These are phyloP conservation scores for Syzygium aromaticum DNA, from an alignment of 345 rosid species.

Conservation along the genomic window DNA sequence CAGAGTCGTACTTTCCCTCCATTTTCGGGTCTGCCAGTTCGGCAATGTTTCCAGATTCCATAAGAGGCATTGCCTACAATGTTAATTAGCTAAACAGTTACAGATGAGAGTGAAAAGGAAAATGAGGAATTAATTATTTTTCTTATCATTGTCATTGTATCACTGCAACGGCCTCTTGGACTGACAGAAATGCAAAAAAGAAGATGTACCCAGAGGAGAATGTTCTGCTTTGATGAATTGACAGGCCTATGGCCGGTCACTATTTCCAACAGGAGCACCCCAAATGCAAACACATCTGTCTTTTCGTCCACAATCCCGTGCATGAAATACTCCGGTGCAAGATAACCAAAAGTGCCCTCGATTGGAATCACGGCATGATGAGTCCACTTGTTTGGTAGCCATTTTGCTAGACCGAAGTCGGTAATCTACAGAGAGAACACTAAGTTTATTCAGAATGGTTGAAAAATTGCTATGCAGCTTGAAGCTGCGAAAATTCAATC, in stretches of 20 bases:
- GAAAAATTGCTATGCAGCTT: not conserved
- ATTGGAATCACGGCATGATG: constrained; percentile 85
- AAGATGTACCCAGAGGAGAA: constrained; percentile 66
- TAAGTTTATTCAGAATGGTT: not conserved
- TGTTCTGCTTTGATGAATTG: constrained; percentile 63
- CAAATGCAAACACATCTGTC: constrained; percentile 85
- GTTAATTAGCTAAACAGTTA: not conserved
- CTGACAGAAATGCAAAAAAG: too few species aligned
- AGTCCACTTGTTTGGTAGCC: constrained; percentile 93
- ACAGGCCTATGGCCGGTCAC: constrained; percentile 73
- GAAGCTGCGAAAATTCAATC: not conserved
- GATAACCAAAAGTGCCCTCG: constrained; percentile 96
- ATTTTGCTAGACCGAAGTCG: constrained; percentile 96
- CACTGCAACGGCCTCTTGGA: not conserved
- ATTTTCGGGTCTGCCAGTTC: constrained; percentile 61
- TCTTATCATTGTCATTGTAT: not conserved
- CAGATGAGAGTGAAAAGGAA: not conserved
- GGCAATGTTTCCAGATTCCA: constrained; percentile 58
- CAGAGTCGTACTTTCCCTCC: constrained; percentile 44
- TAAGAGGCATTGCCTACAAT: constrained; percentile 67
- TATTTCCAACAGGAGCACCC: constrained; percentile 82
- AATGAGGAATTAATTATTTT: not conserved
- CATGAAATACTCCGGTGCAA: constrained; percentile 96
- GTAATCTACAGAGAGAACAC: constrained; percentile 37
- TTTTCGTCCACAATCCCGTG: constrained; percentile 93